Percentiles rank a stretch among this genome's conserved stretches.
These are phyloP conservation scores for Backusella macrospora DNA, from an alignment of 192 early-diverging fungal genomes.

Conservation along the genomic window DNA sequence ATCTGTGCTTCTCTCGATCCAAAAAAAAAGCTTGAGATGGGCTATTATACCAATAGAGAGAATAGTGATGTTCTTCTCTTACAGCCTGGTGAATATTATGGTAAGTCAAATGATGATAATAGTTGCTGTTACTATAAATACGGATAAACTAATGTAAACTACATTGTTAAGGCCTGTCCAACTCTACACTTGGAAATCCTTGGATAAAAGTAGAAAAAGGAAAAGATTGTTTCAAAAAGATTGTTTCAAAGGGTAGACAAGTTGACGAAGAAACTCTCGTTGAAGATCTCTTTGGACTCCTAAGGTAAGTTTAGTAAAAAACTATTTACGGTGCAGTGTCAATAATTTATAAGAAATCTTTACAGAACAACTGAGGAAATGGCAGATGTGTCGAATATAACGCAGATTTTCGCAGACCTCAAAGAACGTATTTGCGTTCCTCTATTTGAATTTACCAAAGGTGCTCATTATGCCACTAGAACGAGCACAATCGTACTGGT, in stretches of 20 bases:
- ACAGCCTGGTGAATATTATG: conserved; percentile 32
- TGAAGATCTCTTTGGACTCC: conserved; percentile 35
- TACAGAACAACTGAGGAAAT: conserved; percentile 5
- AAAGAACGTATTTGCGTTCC: conserved; percentile 29
- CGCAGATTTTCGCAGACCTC: conserved; percentile 14
- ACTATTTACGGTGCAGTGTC: background rate
- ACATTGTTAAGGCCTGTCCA: conserved; percentile 42
- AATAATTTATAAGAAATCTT: background rate
- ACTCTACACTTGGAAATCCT: conserved; percentile 42
- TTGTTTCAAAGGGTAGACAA: conserved; percentile 26
- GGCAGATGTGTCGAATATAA: background rate
- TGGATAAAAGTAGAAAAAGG: conserved; percentile 52
- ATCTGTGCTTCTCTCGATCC: conserved; percentile 38
- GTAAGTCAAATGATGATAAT: conserved; percentile 22
- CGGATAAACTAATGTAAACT: no score
- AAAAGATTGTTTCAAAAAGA: conserved; percentile 23
- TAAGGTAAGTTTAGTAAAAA: conserved; percentile 31
- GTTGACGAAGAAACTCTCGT: conserved; percentile 31
- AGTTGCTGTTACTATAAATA: background rate
- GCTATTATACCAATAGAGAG: conserved; percentile 44
- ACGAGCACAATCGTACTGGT: conserved; percentile 47
- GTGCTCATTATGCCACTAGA: conserved; percentile 37
- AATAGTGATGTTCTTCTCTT: conserved; percentile 27
- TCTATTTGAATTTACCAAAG: conserved; percentile 7
- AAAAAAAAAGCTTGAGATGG: conserved; percentile 26